These are phyloP conservation scores for Pseudonitzschia multiseries DNA, from an alignment of 108 stramenopile genomes.

Conservation along the genomic window DNA sequence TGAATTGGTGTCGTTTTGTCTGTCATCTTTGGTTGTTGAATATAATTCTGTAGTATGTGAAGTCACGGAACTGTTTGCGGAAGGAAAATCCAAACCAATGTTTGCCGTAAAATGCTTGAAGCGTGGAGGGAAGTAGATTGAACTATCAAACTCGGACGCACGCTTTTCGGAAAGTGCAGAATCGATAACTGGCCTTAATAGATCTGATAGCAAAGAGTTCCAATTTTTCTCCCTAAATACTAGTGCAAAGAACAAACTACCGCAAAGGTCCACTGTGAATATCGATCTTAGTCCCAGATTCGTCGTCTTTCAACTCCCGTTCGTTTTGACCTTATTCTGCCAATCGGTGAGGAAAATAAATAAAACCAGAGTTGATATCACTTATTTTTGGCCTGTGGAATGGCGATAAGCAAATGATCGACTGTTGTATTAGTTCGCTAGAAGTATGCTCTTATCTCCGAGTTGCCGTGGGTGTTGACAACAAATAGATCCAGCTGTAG, in stretches of 20 bases:
- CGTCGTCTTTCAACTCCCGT: background rate
- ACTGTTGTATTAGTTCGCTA: background rate
- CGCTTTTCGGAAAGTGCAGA: background rate
- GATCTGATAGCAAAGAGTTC: no score
- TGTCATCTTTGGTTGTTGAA: background rate
- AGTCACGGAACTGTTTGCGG: background rate
- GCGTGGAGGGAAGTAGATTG: background rate
- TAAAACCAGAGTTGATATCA: background rate
- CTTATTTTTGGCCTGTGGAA: background rate
- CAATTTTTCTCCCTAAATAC: no score
- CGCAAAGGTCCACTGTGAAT: background rate
- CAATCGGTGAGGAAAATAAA: background rate
- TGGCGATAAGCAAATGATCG: background rate
- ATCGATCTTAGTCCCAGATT: background rate
- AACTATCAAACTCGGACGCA: background rate
- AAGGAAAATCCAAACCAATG: background rate
- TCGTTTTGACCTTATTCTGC: background rate
- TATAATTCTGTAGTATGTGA: background rate
- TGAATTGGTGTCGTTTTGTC: conserved; percentile 6
- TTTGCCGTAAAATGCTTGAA: background rate
- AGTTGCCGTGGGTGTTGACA: no score
- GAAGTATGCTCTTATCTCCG: background rate
- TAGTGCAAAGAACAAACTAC: background rate
- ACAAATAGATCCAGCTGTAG: background rate
- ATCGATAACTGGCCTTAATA: background rate